These are phyloP conservation scores for Vicia faba DNA, from an alignment of 306 rosid genomes.

Conservation along the genomic window DNA sequence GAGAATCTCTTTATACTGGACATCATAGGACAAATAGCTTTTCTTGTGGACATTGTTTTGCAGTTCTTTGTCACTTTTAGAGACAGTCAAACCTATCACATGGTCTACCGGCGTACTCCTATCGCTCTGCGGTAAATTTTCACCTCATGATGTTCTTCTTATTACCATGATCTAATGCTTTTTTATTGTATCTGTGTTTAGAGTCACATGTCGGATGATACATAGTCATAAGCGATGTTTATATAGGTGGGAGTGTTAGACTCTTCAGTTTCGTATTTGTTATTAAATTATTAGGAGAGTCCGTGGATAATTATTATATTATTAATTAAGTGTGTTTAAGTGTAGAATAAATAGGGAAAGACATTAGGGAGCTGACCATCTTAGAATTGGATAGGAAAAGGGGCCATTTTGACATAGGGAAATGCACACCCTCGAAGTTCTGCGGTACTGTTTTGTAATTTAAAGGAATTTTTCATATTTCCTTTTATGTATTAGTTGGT, in stretches of 20 bases:
- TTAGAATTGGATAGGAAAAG: no score
- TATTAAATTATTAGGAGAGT: no score
- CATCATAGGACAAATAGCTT: slow-evolving; percentile 78
- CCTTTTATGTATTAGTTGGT: no score
- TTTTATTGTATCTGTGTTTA: neutral
- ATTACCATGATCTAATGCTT: slow-evolving; percentile 20
- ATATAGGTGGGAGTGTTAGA: neutral
- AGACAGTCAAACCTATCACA: slow-evolving; percentile 76
- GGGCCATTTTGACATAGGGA: no score
- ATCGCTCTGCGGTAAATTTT: slow-evolving; percentile 71
- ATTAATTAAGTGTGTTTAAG: no score
- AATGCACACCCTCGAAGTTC: no score
- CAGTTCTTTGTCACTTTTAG: slow-evolving; percentile 82
- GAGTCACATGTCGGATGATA: neutral
- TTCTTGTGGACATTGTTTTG: slow-evolving; percentile 73
- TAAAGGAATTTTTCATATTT: no score
- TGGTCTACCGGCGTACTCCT: slow-evolving; percentile 65
- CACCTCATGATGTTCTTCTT: neutral
- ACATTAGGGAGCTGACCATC: no score
- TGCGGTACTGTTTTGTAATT: no score
- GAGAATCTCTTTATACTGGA: slow-evolving; percentile 72
- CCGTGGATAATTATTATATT: no score
- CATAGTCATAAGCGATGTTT: neutral
- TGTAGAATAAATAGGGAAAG: no score
- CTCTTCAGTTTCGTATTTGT: no score